phyloP scores from a whole-genome alignment of 1,139 yeast species.

The Diutina pseudorugosa region DNA sequence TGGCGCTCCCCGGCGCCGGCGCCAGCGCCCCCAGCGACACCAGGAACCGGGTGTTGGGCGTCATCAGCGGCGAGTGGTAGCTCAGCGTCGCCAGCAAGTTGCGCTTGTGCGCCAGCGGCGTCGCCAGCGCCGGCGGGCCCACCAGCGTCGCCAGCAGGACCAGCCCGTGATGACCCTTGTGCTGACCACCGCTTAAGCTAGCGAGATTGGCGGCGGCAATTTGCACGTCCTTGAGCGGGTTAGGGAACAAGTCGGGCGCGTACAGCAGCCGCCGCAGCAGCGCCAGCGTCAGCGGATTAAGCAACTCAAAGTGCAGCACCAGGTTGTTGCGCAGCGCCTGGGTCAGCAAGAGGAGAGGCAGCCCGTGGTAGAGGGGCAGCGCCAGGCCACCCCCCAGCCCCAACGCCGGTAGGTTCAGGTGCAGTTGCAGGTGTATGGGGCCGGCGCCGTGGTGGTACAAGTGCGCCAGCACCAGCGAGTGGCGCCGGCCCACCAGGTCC shows the following conservation, averaged over 20 bases:
- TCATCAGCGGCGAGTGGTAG: constrained; percentile 1
- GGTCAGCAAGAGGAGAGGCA: constrained; percentile 4
- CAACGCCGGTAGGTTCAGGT: background rate
- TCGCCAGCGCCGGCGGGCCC: background rate
- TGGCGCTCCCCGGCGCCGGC: background rate
- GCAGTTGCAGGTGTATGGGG: background rate
- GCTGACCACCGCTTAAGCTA: background rate
- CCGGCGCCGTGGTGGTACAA: background rate
- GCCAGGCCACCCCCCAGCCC: constrained; percentile 18
- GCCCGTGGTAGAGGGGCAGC: constrained; percentile 15
- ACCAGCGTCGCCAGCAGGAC: constrained; percentile 3
- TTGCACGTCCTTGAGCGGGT: constrained; percentile 13
- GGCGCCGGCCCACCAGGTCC: constrained; percentile 4
- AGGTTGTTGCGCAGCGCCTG: constrained; percentile 20
- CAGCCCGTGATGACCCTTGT: background rate
- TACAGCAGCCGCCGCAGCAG: constrained; percentile 23
- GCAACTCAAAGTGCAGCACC: constrained; percentile 23
- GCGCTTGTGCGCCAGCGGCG: constrained; percentile 1
- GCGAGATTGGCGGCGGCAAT: constrained; percentile 1
- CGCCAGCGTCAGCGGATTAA: constrained; percentile 11
- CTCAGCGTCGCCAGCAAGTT: background rate
- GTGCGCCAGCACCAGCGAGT: constrained; percentile 3
- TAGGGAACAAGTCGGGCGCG: constrained; percentile 31
- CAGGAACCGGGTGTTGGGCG: constrained; percentile 1
- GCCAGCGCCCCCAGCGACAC: constrained; percentile 2